Base-by-base conservation (phyloP, 768 basidiomycete species). In the Gloeopeniophorella convolvens region DNA sequence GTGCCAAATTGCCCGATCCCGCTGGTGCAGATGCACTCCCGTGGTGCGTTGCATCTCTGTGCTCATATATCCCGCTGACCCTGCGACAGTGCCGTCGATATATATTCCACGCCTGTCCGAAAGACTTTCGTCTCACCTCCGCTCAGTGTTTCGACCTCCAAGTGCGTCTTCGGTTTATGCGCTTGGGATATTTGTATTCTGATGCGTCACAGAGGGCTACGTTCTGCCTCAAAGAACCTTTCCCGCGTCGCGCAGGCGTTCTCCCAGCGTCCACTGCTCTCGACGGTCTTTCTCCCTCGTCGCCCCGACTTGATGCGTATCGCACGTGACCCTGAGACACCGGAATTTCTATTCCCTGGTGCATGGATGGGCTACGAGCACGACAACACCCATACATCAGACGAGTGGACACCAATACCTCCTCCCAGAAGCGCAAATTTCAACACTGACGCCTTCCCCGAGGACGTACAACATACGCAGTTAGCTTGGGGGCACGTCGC, bases 41-140 rank as follows among this genome's bases (percentile, higher is more conserved):
- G n/a, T n/a, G n/a, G n/a, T n/a, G n/a, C n/a, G n/a, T n/a, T n/a
- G n/a, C n/a, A n/a, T n/a, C n/a, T n/a, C n/a, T n/a, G n/a, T n/a
- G n/a, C n/a, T n/a, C n/a, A n/a, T n/a, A n/a, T n/a, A n/a, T n/a
- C n/a, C n/a, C n/a, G n/a, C n/a, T n/a, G n/a, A n/a, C n/a, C n/a
- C n/a, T n/a, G n/a, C n/a, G n/a, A n/a, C n/a, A n/a, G n/a, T n/a
- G n/a, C n/a, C n/a, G n/a, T n/a, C n/a, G n/a, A n/a, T n/a, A n/a
- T n/a, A n/a, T n/a, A n/a, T n/a, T n/a, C n/a, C n/a, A n/a, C 11
- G 23, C 34, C 13, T 42, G 2, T 13, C 2, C 23, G 47, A 27
- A 48, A 48, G 42, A 54, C 46, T 10, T 54, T 44, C 33, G 35
- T 54, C 15, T 54, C 52, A 8, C 47, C 18, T 28, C 46, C 52